phyloP scores from a whole-genome alignment of 1,139 yeast species.

The Candida sp. region DNA sequence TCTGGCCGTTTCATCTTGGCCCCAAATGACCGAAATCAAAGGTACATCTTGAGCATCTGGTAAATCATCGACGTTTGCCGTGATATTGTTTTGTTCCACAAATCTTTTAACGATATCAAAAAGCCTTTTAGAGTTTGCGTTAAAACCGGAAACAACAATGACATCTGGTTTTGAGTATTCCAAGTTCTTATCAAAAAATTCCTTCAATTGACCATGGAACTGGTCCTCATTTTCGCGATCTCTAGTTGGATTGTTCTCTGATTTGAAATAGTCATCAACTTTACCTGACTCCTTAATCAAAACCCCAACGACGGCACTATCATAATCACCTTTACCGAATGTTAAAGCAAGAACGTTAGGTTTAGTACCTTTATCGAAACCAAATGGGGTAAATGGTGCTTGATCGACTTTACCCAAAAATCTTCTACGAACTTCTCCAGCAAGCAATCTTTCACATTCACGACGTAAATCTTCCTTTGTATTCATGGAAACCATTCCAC shows the following conservation, averaged over 20 bases:
- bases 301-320: constrained; percentile 85
- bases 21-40: constrained; percentile 66
- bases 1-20: constrained; percentile 91
- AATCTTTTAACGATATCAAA: constrained; percentile 56
- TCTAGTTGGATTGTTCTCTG: constrained; percentile 72
- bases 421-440: constrained; percentile 63
- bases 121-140: constrained; percentile 66
- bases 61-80: constrained; percentile 50
- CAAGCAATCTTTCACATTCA: constrained; percentile 71
- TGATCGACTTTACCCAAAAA: constrained; percentile 78
- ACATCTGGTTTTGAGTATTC: constrained; percentile 68
- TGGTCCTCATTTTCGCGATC: constrained; percentile 48
- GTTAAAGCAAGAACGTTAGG: constrained; percentile 83
- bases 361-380: constrained; percentile 73
- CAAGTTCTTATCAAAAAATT: constrained; percentile 37
- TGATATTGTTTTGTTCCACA: constrained; percentile 53
- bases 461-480: constrained; percentile 82
- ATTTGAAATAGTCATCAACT: constrained; percentile 71
- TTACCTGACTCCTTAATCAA: constrained; percentile 79
- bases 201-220: constrained; percentile 50
- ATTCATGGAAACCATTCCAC: constrained; percentile 66
- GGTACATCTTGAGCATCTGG: constrained; percentile 38
- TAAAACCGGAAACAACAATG: constrained; percentile 85
- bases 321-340: constrained; percentile 81
- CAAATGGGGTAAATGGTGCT: constrained; percentile 86